A percentile compares a stretch with the other conserved stretches of the same genome.
phyloP scores from a whole-genome alignment of 148 eudicot genomes.

The Cornus kousa region DNA sequence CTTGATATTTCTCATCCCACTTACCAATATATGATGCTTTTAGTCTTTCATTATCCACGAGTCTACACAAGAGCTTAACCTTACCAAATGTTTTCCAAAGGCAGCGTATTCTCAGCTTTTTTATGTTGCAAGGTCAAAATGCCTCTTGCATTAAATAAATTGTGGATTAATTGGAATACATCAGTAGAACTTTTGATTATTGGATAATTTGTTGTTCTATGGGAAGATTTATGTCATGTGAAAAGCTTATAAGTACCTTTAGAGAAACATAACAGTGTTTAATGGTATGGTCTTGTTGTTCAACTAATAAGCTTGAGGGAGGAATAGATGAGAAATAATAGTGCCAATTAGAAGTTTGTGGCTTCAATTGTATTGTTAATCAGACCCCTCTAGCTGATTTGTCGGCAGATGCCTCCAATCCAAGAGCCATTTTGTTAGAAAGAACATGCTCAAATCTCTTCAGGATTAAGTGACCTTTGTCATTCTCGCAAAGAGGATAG shows the following conservation, averaged over 20 bases:
- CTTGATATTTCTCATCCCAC: slow-evolving; percentile 2
- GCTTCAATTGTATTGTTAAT: no score
- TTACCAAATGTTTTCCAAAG: neutral
- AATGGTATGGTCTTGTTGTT: neutral
- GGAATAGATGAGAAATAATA: neutral
- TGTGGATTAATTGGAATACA: neutral
- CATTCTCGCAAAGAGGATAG: neutral
- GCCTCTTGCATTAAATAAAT: neutral
- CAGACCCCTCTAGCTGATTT: no score
- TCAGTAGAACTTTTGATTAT: neutral
- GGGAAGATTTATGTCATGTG: neutral
- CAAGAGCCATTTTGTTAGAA: neutral
- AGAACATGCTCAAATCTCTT: neutral
- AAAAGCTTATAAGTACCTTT: neutral
- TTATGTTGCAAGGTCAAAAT: neutral
- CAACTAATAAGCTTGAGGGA: neutral
- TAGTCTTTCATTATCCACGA: neutral
- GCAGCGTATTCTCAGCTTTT: neutral
- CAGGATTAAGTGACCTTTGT: no score
- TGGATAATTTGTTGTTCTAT: neutral
- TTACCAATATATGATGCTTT: neutral
- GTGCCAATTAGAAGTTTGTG: neutral
- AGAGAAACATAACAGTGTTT: neutral
- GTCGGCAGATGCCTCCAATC: neutral
- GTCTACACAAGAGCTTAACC: neutral